phyloP scores from a whole-genome alignment of 257 asterid genomes.

The Lantana camara region DNA sequence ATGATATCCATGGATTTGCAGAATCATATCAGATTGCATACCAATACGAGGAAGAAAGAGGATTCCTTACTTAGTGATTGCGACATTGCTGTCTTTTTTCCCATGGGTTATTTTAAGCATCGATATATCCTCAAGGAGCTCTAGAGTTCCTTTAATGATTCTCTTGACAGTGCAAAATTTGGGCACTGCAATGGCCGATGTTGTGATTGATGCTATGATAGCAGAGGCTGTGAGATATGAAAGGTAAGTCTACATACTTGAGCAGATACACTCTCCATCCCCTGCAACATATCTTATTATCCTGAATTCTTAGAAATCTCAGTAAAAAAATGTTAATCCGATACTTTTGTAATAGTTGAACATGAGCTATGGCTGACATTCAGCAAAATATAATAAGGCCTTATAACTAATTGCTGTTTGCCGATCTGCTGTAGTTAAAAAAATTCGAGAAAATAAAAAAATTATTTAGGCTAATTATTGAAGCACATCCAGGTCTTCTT shows the following conservation, averaged over 20 bases:
- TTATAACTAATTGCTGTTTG: slow-evolving; percentile 12
- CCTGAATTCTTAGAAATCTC: slow-evolving; percentile 1
- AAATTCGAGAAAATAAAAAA: slow-evolving; percentile 4
- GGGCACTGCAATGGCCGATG: slow-evolving; percentile 99
- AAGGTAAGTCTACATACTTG: slow-evolving; percentile 47
- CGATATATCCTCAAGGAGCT: slow-evolving; percentile 56
- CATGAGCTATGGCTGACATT: neutral
- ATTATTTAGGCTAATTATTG: slow-evolving; percentile 1
- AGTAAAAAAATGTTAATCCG: neutral
- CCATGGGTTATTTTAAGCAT: slow-evolving; percentile 83
- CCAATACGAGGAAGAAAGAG: slow-evolving; percentile 91
- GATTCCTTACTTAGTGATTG: slow-evolving; percentile 75
- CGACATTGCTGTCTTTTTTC: slow-evolving; percentile 77
- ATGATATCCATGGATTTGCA: slow-evolving; percentile 43
- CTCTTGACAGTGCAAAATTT: slow-evolving; percentile 83
- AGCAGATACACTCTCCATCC: neutral
- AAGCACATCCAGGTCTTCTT: neutral
- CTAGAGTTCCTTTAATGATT: slow-evolving; percentile 69
- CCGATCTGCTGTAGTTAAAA: neutral
- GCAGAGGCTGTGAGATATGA: slow-evolving; percentile 94
- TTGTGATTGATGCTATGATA: slow-evolving; percentile 97
- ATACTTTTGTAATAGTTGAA: slow-evolving; percentile 3
- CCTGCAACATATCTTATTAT: slow-evolving; percentile 4
- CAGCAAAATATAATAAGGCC: slow-evolving; percentile 7
- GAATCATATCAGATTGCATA: slow-evolving; percentile 86